phyloP scores from a whole-genome alignment of 176 grass and related monocot species.

The Melocanna baccifera region DNA sequence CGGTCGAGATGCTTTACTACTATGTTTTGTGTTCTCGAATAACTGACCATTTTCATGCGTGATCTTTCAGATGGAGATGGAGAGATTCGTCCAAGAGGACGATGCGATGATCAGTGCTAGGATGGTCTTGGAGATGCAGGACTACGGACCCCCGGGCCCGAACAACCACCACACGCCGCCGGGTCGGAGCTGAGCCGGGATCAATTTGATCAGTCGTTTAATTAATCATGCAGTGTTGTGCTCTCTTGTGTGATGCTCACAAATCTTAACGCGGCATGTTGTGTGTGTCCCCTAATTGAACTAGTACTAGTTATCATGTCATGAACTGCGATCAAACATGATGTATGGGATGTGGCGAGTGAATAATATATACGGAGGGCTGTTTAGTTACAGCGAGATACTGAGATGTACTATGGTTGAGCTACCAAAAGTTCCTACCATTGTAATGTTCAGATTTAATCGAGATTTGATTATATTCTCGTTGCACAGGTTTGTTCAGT shows the following conservation, averaged over 20 bases:
- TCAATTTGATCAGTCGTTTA: not conserved
- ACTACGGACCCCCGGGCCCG: slow-evolving; percentile 40
- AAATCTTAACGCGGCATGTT: not conserved
- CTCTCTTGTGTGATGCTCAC: not conserved
- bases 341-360: not conserved
- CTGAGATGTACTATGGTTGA: not conserved
- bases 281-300: not conserved
- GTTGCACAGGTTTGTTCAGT: not conserved
- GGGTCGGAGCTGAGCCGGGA: slow-evolving; percentile 24
- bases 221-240: not conserved
- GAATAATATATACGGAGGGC: not conserved
- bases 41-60: not conserved
- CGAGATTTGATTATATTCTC: not conserved
- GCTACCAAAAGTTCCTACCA: not conserved
- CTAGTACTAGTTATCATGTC: not conserved
- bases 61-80: slow-evolving; percentile 16
- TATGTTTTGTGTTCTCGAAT: not conserved
- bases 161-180: slow-evolving; percentile 72
- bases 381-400: not conserved
- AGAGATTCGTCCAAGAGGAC: not conserved
- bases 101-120: slow-evolving; percentile 16
- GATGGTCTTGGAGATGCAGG: slow-evolving; percentile 51
- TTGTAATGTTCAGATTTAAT: not conserved
- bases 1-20: not conserved
- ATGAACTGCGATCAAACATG: not conserved